phyloP scores from a whole-genome alignment of 2,329 filamentous ascomycete species.

The Pseudogymnoascus sp. region DNA sequence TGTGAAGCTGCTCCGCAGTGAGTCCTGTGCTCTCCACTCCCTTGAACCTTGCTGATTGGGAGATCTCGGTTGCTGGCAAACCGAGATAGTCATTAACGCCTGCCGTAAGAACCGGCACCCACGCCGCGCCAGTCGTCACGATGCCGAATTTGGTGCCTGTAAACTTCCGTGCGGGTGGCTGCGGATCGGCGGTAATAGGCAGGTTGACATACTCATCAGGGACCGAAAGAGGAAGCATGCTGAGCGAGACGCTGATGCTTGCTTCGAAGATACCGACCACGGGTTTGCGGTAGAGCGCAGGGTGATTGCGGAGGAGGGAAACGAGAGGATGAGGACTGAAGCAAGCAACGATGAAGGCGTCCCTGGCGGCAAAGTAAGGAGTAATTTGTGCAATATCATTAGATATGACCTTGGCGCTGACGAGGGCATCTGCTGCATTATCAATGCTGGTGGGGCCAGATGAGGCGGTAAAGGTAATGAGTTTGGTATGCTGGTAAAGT shows the following conservation, averaged over 20 bases:
- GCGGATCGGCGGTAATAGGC: constrained; percentile 47
- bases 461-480: constrained; percentile 61
- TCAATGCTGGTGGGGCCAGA: constrained; percentile 68
- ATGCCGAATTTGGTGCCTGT: constrained; percentile 62
- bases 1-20: constrained; percentile 72
- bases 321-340: constrained; percentile 81
- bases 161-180: constrained; percentile 28
- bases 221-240: constrained; percentile 16
- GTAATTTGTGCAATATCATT: constrained; percentile 35
- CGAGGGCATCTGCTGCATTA: constrained; percentile 57
- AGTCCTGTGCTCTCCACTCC: constrained; percentile 79
- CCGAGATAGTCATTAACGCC: constrained; percentile 62
- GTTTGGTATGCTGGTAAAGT: constrained; percentile 28
- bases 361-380: constrained; percentile 37
- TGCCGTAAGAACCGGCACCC: constrained; percentile 63
- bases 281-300: constrained; percentile 34
- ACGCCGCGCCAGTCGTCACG: constrained; percentile 77
- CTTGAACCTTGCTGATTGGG: constrained; percentile 46
- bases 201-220: constrained; percentile 21
- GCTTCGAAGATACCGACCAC: constrained; percentile 86
- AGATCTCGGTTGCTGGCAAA: constrained; percentile 24
- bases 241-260: constrained; percentile 45
- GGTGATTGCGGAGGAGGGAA: constrained; percentile 41
- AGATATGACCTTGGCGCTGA: constrained; percentile 56
- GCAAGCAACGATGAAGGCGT: constrained; percentile 81